Conservation (phyloP, 2,329 filamentous ascomycete species). For the Alternaria arborescens region DNA sequence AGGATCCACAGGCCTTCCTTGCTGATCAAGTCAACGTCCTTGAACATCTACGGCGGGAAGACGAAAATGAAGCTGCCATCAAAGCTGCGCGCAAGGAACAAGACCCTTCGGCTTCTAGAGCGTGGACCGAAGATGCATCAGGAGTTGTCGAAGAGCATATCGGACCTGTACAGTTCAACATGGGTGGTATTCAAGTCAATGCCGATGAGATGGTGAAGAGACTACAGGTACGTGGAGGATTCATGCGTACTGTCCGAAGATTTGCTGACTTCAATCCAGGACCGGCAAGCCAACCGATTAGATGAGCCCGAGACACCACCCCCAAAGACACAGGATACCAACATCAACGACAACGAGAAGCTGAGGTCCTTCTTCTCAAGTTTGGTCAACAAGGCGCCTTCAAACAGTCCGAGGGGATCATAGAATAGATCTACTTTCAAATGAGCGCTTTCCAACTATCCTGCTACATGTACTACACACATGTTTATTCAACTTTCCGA, state of each 20-base stretch:
- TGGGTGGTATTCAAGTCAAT: conserved; percentile 96
- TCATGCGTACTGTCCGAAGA: too few species aligned
- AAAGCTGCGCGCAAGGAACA: conserved; percentile 48
- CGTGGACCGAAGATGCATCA: conserved; percentile 39
- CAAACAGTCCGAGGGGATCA: conserved; percentile 37
- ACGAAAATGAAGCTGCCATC: conserved; percentile 63
- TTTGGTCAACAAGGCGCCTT: conserved; percentile 45
- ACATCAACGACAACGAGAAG: conserved; percentile 51
- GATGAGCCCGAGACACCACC: conserved; percentile 40
- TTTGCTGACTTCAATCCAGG: conserved; percentile 34
- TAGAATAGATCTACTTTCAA: conserved; percentile 2
- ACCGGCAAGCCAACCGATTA: conserved; percentile 48
- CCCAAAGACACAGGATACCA: conserved; percentile 36
- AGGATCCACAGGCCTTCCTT: conserved; percentile 81
- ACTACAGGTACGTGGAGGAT: conserved; percentile 70
- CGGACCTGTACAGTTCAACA: conserved; percentile 95
- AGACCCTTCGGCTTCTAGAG: conserved; percentile 31
- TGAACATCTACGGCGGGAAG: conserved; percentile 69
- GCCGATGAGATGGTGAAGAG: conserved; percentile 91
- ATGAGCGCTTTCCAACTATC: not conserved
- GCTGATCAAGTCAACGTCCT: conserved; percentile 77
- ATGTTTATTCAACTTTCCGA: conserved; percentile 6
- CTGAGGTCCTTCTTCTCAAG: conserved; percentile 52
- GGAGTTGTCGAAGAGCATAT: conserved; percentile 70
- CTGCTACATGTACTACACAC: not conserved